These are phyloP conservation scores for Pleurotus platypus DNA, from an alignment of 768 basidiomycete genomes.

Conservation along the genomic window DNA sequence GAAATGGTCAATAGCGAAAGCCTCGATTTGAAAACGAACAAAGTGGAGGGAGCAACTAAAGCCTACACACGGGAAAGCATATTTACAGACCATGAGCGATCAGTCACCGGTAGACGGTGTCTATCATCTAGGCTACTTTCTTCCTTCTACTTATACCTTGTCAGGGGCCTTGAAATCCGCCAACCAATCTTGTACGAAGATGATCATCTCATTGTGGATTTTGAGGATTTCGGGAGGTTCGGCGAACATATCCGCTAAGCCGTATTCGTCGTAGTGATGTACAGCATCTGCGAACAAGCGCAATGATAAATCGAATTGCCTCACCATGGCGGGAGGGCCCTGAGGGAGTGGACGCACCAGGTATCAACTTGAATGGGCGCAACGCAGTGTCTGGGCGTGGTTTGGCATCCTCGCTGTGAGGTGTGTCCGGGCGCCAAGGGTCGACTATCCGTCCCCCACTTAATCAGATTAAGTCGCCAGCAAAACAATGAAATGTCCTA, in stretches of 20 bases:
- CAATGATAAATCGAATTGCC: neutral
- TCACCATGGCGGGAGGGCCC: neutral
- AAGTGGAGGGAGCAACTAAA: too few relatives aligned
- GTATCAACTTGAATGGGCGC: constrained; percentile 84
- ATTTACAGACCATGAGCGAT: too few relatives aligned
- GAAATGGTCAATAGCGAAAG: too few relatives aligned
- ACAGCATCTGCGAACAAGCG: constrained; percentile 46
- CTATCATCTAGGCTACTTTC: too few relatives aligned
- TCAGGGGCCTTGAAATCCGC: constrained; percentile 35
- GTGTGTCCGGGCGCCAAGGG: constrained; percentile 87
- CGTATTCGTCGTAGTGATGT: constrained; percentile 79
- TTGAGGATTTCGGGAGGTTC: constrained; percentile 79
- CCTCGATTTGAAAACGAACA: too few relatives aligned
- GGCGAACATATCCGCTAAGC: constrained; percentile 49
- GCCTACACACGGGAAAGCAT: too few relatives aligned
- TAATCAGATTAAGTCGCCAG: neutral
- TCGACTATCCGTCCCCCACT: constrained; percentile 48
- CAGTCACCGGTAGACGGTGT: too few relatives aligned
- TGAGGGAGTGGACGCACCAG: constrained; percentile 44
- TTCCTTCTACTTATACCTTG: neutral
- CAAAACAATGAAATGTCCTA: constrained; percentile 20
- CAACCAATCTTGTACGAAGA: constrained; percentile 77
- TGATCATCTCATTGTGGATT: constrained; percentile 78
- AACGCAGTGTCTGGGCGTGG: constrained; percentile 68
- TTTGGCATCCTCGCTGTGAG: constrained; percentile 71